phyloP scores from a whole-genome alignment of 129 eudicot species.

The Deinandra increscens region DNA sequence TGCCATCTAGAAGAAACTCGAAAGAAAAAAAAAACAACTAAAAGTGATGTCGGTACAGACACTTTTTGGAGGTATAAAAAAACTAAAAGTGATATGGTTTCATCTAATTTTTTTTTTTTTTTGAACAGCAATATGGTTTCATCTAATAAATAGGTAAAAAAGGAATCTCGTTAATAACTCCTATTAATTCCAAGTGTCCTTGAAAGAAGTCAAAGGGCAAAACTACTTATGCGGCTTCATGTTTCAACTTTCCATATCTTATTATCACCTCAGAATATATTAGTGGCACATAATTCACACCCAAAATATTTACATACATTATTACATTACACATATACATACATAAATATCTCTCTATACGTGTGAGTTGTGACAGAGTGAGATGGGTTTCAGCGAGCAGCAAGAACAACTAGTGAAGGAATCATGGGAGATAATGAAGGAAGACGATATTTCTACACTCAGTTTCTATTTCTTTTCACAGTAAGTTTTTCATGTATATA shows the following conservation, averaged over 20 bases:
- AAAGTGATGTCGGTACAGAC: too few relatives aligned
- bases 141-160: neutral
- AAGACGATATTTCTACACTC: conserved; percentile 40
- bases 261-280: neutral
- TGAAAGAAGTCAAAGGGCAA: conserved; percentile 22
- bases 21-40: too few relatives aligned
- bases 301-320: neutral
- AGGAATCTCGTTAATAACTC: neutral
- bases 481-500: conserved; percentile 53
- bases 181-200: too few relatives aligned
- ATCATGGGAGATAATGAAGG: conserved; percentile 71
- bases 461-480: conserved; percentile 56
- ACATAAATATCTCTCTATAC: neutral
- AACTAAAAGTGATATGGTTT: too few relatives aligned
- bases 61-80: too few relatives aligned
- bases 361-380: neutral
- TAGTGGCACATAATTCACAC: neutral
- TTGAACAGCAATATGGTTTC: too few relatives aligned
- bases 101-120: too few relatives aligned
- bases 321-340: neutral
- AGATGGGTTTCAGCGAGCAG: conserved; percentile 51
- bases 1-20: too few relatives aligned
- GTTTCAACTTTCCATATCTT: neutral
- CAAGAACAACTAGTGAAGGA: conserved; percentile 75
- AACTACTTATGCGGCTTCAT: conserved; percentile 15